These are phyloP conservation scores for Mycena floridula DNA, from an alignment of 768 basidiomycete genomes.

Conservation along the genomic window DNA sequence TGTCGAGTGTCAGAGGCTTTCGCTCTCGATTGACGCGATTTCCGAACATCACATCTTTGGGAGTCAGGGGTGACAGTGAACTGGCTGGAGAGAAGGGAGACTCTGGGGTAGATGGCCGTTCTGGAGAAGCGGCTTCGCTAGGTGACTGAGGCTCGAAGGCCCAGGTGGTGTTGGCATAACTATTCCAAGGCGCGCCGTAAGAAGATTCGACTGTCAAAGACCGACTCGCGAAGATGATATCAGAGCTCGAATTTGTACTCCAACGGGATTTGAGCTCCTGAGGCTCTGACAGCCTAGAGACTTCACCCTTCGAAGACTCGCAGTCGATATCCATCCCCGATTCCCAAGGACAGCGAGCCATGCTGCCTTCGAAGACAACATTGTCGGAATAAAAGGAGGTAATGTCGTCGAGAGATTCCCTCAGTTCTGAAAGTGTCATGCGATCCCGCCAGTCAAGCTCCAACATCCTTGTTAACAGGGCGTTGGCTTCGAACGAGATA, in stretches of 20 bases:
- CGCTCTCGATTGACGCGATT: conserved; percentile 28
- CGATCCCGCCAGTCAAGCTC: conserved; percentile 59
- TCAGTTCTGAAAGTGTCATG: conserved; percentile 48
- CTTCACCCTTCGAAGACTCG: conserved; percentile 38
- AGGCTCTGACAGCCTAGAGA: too few species aligned
- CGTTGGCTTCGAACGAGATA: conserved; percentile 68
- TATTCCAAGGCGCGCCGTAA: conserved; percentile 35
- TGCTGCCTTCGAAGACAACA: conserved; percentile 74
- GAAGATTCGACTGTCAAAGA: conserved; percentile 30
- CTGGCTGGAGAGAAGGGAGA: conserved; percentile 32
- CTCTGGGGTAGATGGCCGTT: conserved; percentile 44
- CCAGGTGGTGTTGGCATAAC: conserved; percentile 48
- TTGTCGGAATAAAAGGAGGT: conserved; percentile 67
- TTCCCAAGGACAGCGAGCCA: conserved; percentile 77
- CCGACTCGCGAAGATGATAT: conserved; percentile 38
- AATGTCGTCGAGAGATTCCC: conserved; percentile 49
- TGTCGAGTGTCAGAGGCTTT: conserved; percentile 56
- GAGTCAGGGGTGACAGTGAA: conserved; percentile 38
- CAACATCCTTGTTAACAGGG: conserved; percentile 68
- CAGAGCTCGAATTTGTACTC: conserved; percentile 53
- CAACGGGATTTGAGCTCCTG: conserved; percentile 43
- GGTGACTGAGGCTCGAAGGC: conserved; percentile 47
- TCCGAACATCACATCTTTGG: conserved; percentile 37
- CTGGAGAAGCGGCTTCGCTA: conserved; percentile 28
- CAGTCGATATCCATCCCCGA: conserved; percentile 66